Base-by-base conservation (phyloP, 768 basidiomycete species). In the Trametes coccinea region DNA sequence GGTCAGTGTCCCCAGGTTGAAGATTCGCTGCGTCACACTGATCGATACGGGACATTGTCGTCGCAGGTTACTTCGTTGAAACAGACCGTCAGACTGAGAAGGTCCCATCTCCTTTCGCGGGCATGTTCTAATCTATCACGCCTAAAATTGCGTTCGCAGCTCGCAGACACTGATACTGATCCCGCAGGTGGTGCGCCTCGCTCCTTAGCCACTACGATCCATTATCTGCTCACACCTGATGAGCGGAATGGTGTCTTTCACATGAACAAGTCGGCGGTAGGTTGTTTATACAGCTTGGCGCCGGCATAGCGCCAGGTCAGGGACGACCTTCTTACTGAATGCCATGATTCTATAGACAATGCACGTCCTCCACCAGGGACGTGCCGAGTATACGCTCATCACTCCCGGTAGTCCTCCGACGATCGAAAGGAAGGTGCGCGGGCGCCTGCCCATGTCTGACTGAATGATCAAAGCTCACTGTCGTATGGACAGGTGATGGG, bases 351-450 rank as follows among this genome's bases (percentile, higher is more conserved):
- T 30, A 8, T 53, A 84, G 82, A 84, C 81, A 4, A 80, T 80
- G 69, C 82, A 84, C 64, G 73, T 80, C 22, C 76, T 78, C 39
- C 82, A 84, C 63, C 76, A 79, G 45, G 83, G 83, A 10, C 76
- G 82, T 8, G 79, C 79, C 0, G 75, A 78, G 49, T 84, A 84
- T 69, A 82, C 80, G 0, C 75, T 84, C 33, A 78, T 84, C 52
- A 65, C 70, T 4, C 62, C 77, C 0, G 66, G 66, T 60, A 65
- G 47, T 58, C 75, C 57, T 59, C 79, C 66, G 34, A 61, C 54
- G 45, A 73, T 73, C 70, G 81, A 77, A 74, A 71, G 60, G 17
- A 72, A 73, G 53, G 71, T 82, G 34, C 11, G 34, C 0, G 11
- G 34, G 11, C 34, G 6, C 5, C 34, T 11, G 34, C 34, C 6